Conservation (phyloP, 2,329 filamentous ascomycete genomes). For the Clathrospora elynae region DNA sequence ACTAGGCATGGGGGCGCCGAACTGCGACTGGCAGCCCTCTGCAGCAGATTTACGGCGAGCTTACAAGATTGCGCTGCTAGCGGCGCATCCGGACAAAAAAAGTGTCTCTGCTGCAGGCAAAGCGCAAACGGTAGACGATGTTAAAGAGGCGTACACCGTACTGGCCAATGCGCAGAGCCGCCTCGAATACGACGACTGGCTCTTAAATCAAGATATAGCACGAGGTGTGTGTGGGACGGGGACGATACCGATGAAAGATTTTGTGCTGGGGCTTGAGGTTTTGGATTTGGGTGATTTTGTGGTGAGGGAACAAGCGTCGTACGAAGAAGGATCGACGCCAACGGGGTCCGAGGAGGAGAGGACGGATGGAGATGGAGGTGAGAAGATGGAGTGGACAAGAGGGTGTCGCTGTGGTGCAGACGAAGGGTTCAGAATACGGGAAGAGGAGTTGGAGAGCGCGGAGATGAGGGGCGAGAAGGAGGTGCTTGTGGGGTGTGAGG, state of each 20-base stretch:
- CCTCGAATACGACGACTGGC: constrained; percentile 49
- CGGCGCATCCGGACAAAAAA: constrained; percentile 64
- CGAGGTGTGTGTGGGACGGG: no score
- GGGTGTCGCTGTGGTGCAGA: constrained; percentile 64
- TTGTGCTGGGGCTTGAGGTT: constrained; percentile 58
- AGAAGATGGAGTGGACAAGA: constrained; percentile 54
- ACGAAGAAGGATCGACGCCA: background rate
- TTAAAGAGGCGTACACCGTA: constrained; percentile 62
- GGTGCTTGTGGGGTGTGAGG: constrained; percentile 63
- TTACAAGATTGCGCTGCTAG: constrained; percentile 62
- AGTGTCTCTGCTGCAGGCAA: constrained; percentile 1
- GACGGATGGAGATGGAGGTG: constrained; percentile 44
- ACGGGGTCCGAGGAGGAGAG: constrained; percentile 4
- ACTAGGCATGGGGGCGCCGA: constrained; percentile 27
- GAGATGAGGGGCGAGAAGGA: constrained; percentile 60
- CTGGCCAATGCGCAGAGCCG: constrained; percentile 54
- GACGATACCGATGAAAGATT: constrained; percentile 27
- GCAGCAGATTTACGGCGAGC: constrained; percentile 43
- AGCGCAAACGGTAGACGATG: constrained; percentile 59
- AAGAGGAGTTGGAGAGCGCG: constrained; percentile 60
- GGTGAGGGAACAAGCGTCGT: constrained; percentile 1
- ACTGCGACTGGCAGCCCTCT: constrained; percentile 3
- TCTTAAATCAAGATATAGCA: constrained; percentile 11
- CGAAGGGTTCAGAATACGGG: constrained; percentile 60
- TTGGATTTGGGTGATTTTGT: constrained; percentile 62